phyloP scores from a whole-genome alignment of 805 yeast genomes.

The Hanseniaspora lachancei region DNA sequence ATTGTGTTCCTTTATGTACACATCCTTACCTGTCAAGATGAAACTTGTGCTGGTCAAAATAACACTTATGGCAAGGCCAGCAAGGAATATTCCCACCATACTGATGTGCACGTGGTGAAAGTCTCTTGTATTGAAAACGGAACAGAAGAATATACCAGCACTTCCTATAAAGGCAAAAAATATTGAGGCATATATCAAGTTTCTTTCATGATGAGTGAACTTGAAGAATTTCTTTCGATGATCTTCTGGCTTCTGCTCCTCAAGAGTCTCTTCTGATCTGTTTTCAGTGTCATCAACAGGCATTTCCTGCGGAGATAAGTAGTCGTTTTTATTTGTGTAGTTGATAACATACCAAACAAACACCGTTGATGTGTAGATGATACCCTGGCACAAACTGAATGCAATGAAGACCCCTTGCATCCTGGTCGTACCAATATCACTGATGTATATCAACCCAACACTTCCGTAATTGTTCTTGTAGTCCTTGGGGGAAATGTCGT shows the following conservation, averaged over 20 bases:
- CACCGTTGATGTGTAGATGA: slow-evolving; percentile 53
- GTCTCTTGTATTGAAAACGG: slow-evolving; percentile 54
- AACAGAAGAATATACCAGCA: slow-evolving; percentile 57
- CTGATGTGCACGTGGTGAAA: slow-evolving; percentile 46
- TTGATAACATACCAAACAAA: slow-evolving; percentile 37
- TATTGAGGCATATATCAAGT: slow-evolving; percentile 31
- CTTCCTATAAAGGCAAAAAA: slow-evolving; percentile 45
- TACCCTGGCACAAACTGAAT: slow-evolving; percentile 65
- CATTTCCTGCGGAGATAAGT: slow-evolving; percentile 30
- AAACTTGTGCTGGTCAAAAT: slow-evolving; percentile 35
- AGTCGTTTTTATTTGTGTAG: slow-evolving; percentile 8
- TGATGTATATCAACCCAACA: slow-evolving; percentile 43
- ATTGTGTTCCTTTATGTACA: slow-evolving; percentile 18
- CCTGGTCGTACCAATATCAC: slow-evolving; percentile 80
- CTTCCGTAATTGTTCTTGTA: slow-evolving; percentile 13
- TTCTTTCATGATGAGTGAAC: slow-evolving; percentile 30
- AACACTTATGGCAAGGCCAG: slow-evolving; percentile 44
- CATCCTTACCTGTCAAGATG: slow-evolving; percentile 34
- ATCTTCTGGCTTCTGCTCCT: slow-evolving; percentile 14
- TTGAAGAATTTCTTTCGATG: slow-evolving; percentile 20
- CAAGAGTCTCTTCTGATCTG: background rate
- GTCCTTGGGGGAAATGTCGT: background rate
- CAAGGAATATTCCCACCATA: slow-evolving; percentile 64
- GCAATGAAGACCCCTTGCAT: slow-evolving; percentile 73
- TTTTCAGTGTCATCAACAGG: slow-evolving; percentile 11